phyloP scores from a whole-genome alignment of 495 filamentous ascomycete genomes.

The Xylaria venustula region DNA sequence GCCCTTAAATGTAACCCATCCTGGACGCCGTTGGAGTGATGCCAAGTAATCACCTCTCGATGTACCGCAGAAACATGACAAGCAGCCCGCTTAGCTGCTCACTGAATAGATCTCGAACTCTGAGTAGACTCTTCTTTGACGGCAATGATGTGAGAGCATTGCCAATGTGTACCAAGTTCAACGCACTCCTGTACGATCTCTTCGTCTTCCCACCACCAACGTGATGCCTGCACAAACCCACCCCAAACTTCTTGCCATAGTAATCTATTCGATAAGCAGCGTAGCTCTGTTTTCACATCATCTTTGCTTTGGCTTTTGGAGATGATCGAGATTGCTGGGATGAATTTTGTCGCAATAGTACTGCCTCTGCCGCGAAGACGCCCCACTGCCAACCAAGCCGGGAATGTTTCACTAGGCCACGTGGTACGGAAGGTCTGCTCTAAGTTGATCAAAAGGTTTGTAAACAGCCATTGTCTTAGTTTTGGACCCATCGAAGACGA shows the following conservation, averaged over 20 bases:
- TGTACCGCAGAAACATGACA: background rate
- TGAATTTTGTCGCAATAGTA: constrained; percentile 33
- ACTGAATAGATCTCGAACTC: background rate
- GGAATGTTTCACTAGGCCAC: constrained; percentile 42
- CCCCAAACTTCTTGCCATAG: constrained; percentile 51
- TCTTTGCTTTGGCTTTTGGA: constrained; percentile 12
- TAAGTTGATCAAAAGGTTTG: constrained; percentile 45
- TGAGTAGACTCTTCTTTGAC: constrained; percentile 31
- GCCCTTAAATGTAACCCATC: constrained; percentile 8
- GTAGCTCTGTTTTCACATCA: constrained; percentile 31
- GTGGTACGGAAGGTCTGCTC: constrained; percentile 45
- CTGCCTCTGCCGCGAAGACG: constrained; percentile 34
- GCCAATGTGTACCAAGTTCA: constrained; percentile 44
- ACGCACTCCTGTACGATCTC: constrained; percentile 47
- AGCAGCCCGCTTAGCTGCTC: background rate
- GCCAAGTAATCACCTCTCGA: background rate
- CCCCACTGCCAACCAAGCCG: constrained; percentile 42
- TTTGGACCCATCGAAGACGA: constrained; percentile 42
- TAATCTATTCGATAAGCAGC: constrained; percentile 37
- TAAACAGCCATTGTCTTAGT: constrained; percentile 47
- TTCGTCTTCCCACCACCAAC: constrained; percentile 54
- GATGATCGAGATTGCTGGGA: constrained; percentile 24
- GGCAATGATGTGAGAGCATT: constrained; percentile 45
- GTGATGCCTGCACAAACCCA: constrained; percentile 36
- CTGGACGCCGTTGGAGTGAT: constrained; percentile 16